phyloP scores from a whole-genome alignment of 495 filamentous ascomycete genomes.

The Podospora bellae-mahoneyi region DNA sequence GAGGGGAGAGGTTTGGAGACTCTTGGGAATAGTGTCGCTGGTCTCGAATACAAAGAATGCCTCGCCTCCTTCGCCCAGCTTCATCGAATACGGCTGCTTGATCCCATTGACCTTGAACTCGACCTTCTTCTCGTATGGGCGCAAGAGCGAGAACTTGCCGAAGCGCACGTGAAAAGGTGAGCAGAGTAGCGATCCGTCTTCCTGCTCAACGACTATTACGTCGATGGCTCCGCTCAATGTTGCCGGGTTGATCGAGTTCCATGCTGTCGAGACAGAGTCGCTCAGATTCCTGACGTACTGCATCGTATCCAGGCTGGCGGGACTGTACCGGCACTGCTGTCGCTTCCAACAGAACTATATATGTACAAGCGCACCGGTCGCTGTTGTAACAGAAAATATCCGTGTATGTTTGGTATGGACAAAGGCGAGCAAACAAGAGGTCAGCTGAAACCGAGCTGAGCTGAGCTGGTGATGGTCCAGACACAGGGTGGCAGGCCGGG shows the following conservation, averaged over 20 bases:
- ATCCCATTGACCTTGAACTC: constrained; percentile 92
- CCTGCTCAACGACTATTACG: constrained; percentile 96
- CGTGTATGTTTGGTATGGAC: background rate
- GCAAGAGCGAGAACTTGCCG: constrained; percentile 93
- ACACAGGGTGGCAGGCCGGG: background rate
- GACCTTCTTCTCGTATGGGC: constrained; percentile 98
- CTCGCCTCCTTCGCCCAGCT: constrained; percentile 94
- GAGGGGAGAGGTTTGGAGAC: constrained; percentile 88
- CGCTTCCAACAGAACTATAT: background rate
- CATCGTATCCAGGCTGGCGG: constrained; percentile 53
- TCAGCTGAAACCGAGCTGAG: background rate
- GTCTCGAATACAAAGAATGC: constrained; percentile 99
- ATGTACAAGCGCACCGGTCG: background rate
- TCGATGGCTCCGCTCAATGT: constrained; percentile 97
- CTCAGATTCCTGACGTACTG: constrained; percentile 97
- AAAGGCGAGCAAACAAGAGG: background rate
- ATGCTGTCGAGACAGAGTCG: constrained; percentile 94
- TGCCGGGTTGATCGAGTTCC: constrained; percentile 99
- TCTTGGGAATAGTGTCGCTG: constrained; percentile 78
- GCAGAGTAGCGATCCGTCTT: constrained; percentile 82
- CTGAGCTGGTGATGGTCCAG: background rate
- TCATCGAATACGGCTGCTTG: constrained; percentile 95
- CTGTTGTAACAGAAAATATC: background rate
- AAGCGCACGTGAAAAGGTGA: constrained; percentile 99
- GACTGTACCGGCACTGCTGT: background rate